Evolutionary conservation across 1,139 yeast genomes (phyloP), one percentile per base, ranked within the genome.

Genomic region (Suhomyces coccinellae): DNA sequence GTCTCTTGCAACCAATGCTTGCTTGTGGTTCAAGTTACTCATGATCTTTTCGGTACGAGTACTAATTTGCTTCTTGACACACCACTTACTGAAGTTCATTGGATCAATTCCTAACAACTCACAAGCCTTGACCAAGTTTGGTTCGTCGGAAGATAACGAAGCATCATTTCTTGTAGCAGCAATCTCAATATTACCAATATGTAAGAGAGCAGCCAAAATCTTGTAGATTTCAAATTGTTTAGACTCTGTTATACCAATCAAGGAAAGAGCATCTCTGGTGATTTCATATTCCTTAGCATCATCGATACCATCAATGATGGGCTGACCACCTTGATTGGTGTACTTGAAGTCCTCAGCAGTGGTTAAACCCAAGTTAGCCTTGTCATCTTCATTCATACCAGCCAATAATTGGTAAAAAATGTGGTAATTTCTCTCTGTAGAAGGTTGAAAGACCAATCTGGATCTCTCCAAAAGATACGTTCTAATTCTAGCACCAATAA

Each of bases 21-120:
- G 97, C 57, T 83, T 82, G 60, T 83, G 87, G 59, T 80, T 87
- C 62, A 93, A 76, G 61, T 86, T 90, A 38, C 96, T 85, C 43
- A 86, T 82, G 58, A 93, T 91, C 62, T 90, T 90, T 69, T 93
- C 98, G 16, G 90, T 83, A 65, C 98, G 79, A n/a, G 98, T 91
- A 16, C 80, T 80, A 54, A 93, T 89, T 69, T 93, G 98, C 62
- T 89, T 91, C 72, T 93, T 93, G 38, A 85, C 83, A 58, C 89
- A 82, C 98, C 99, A 93, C 66, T 89, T 90, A 38, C 95, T 85
- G 66, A 93, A 89, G 44, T 67, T 67, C 29, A 66, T 55, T 1
- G 97, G 75, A 60, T 90, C 91, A 43, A 93, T 75, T 3, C 96
- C 97, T 49, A 93, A 77, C 41, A 93, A 75, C 50, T 87, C 86